Evolutionary conservation across 2,329 filamentous ascomycete genomes (phyloP).

Genomic region (Pseudocercospora musae): DNA sequence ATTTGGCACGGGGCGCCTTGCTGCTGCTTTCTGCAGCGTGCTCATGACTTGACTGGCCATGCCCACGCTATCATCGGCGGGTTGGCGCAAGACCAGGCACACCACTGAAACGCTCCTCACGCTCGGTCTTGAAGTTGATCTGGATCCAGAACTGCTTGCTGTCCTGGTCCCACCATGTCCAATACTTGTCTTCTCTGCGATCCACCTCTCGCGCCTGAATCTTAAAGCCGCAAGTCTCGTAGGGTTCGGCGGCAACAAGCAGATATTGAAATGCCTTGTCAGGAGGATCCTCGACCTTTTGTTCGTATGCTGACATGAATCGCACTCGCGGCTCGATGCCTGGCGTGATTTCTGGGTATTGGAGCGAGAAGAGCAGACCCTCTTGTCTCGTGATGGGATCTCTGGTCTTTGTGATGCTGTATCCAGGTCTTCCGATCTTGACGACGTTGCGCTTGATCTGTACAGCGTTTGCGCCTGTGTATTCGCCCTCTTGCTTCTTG

Average conservation of each 20-base stretch:
- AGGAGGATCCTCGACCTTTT: conserved; percentile 85
- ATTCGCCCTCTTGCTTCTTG: conserved; percentile 56
- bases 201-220: conserved; percentile 91
- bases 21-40: not conserved
- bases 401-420: conserved; percentile 95
- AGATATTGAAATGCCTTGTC: conserved; percentile 95
- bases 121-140: conserved; percentile 96
- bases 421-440: conserved; percentile 93
- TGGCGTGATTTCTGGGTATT: conserved; percentile 83
- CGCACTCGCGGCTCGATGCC: conserved; percentile 78
- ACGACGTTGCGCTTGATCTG: conserved; percentile 75
- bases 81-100: conserved; percentile 61
- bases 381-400: conserved; percentile 86
- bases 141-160: conserved; percentile 97
- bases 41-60: not conserved
- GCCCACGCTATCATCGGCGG: conserved; percentile 23
- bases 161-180: conserved; percentile 93
- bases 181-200: conserved; percentile 80
- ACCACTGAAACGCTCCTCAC: conserved; percentile 79
- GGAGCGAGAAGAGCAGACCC: conserved; percentile 90
- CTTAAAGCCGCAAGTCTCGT: conserved; percentile 97
- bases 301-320: conserved; percentile 97
- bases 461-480: conserved; percentile 70
- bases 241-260: conserved; percentile 91
- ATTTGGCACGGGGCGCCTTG: not conserved